phyloP scores from a whole-genome alignment of 352 stramenopile species.

The Salisapilia sapeloensis region DNA sequence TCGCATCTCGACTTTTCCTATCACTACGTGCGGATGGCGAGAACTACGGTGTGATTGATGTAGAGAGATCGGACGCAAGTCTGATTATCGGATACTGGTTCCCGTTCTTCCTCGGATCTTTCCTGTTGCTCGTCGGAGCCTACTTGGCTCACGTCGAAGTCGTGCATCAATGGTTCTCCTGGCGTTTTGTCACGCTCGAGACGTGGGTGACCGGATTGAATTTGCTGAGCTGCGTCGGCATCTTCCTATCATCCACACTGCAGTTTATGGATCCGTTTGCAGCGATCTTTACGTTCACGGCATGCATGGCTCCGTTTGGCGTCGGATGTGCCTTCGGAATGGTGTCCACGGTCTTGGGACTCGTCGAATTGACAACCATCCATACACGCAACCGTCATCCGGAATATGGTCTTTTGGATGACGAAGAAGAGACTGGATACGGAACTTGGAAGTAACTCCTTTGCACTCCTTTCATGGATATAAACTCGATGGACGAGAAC shows the following conservation, averaged over 20 bases:
- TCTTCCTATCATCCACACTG: conserved; percentile 66
- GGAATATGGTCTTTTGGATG: conserved; percentile 54
- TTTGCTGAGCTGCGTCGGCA: conserved; percentile 35
- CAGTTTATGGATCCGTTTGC: conserved; percentile 77
- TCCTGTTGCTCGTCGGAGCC: conserved; percentile 48
- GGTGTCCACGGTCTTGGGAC: conserved; percentile 38
- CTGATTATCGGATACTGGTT: conserved; percentile 71
- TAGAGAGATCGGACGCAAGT: conserved; percentile 34
- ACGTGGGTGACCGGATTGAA: conserved; percentile 28
- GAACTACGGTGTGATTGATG: conserved; percentile 64
- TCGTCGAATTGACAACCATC: conserved; percentile 59
- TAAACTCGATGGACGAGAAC: no score
- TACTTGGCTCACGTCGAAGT: conserved; percentile 74
- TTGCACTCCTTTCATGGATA: no score
- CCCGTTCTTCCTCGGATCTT: conserved; percentile 66
- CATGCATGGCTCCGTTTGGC: conserved; percentile 50
- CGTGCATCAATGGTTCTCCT: conserved; percentile 71
- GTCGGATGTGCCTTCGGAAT: conserved; percentile 51
- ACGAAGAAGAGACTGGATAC: conserved; percentile 17
- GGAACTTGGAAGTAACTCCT: conserved; percentile 11
- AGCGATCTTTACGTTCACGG: conserved; percentile 53
- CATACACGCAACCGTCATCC: conserved; percentile 72
- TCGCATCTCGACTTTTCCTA: conserved; percentile 38
- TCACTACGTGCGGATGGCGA: conserved; percentile 22
- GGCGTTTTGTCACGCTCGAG: conserved; percentile 38